phyloP scores from a whole-genome alignment of 805 yeast genomes.

The Candida coleopterorum region DNA sequence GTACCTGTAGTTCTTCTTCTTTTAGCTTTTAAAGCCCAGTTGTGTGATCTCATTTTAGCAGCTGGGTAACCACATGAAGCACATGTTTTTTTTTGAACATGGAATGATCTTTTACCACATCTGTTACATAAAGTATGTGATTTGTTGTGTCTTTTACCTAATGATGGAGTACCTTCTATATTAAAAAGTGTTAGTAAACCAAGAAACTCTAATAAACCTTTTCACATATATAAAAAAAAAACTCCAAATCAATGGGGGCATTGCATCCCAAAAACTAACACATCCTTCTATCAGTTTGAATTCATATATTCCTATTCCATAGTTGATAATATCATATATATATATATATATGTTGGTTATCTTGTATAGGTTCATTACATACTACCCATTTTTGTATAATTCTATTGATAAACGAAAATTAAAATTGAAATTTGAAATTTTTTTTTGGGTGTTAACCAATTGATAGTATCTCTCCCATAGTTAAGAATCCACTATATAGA shows the following conservation, averaged over 20 bases:
- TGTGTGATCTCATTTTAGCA: constrained; percentile 96
- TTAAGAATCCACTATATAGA: background rate
- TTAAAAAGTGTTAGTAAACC: constrained; percentile 16
- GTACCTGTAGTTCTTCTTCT: constrained; percentile 99
- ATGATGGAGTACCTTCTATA: constrained; percentile 97
- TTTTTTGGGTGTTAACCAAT: background rate
- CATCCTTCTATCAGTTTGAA: too few relatives aligned
- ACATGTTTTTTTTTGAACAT: constrained; percentile 98
- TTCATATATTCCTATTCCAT: too few relatives aligned
- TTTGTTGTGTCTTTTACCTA: constrained; percentile 99
- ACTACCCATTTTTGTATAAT: constrained; percentile 64
- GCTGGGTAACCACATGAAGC: constrained; percentile 99
- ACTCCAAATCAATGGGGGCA: too few relatives aligned
- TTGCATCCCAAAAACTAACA: too few relatives aligned
- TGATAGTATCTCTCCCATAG: constrained; percentile 5
- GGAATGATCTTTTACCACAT: constrained; percentile 99
- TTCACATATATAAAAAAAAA: too few relatives aligned
- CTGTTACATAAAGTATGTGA: constrained; percentile 98
- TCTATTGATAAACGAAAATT: constrained; percentile 1
- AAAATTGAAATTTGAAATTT: constrained; percentile 4
- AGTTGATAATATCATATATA: background rate
- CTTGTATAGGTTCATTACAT: constrained; percentile 38
- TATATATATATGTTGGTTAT: background rate
- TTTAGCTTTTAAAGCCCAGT: constrained; percentile 99
- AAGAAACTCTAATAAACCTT: too few relatives aligned